Base-by-base conservation (phyloP, 495 filamentous ascomycete genomes). In the Monascus purpureus region DNA sequence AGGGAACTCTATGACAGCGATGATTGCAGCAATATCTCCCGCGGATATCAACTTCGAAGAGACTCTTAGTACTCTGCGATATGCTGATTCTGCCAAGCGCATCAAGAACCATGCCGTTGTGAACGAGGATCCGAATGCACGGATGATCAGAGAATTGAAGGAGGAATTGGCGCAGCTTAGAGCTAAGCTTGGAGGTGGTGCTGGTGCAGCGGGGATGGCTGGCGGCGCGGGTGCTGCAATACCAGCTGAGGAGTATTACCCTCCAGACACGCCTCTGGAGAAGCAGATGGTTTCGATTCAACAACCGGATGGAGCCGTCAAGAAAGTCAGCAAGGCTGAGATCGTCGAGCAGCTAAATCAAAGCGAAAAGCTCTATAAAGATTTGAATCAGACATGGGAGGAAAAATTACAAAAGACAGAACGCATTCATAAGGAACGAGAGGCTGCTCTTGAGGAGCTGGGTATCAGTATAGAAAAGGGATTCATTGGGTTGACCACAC, bases 91-190 rank as follows among this genome's bases (percentile, higher is more conserved):
- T 5, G 90, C 90, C 14, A 99, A 99, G 59, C 73, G 90, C 42
- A 99, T 99, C 66, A 96, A 96, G 82, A 96, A 99, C 59, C 92
- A 99, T 52, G 90, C 90, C 23, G 92, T 99, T 17, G 81, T 99
- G 52, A 99, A 99, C 62, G 90, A 99, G 50, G 90, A 96, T 61
- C 85, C 90, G 25, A 99, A 99, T 50, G 90, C 90, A 38, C 76
- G 88, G 36, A 99, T 99, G 90, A 96, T 99, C 37, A 70, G 90
- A 45, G 90, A 99, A 46, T 60, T 99, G 35, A 99, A 96, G 53
- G 90, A 99, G 49, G 90, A 99, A 45, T 56, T 99, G 38, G 73
- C 83, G 3, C 67, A 90, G 32, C 63, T 99, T 18, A 68, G 90
- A 42, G 78, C 81, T 41, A 96, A 96, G 48, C 68, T 99, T 9